Percentiles rank a stretch among this genome's conserved stretches.
Conservation (phyloP, 2,329 filamentous ascomycete species). For the Diaporthe sp. region DNA sequence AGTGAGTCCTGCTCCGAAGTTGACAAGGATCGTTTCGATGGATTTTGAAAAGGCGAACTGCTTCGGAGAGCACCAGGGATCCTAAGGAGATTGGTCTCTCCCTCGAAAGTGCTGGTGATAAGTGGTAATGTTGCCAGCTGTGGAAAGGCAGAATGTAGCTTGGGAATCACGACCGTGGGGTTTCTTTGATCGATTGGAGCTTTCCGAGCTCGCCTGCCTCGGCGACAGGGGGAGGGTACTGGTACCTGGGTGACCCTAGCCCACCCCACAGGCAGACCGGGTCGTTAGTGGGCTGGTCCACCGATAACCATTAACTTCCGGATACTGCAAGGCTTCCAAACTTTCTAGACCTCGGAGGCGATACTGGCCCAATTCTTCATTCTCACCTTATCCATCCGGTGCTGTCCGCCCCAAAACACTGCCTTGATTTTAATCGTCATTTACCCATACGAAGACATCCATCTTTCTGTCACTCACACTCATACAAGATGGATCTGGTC, state of each 20-base stretch:
- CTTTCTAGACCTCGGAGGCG: neutral
- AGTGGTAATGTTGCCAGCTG: neutral
- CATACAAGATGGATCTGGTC: conserved; percentile 84
- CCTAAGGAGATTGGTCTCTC: neutral
- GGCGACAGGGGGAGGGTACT: neutral
- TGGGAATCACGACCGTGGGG: neutral
- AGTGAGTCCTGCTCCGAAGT: neutral
- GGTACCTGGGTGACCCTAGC: conserved; percentile 14
- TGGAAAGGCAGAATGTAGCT: conserved; percentile 8
- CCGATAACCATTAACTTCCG: neutral
- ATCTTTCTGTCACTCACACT: neutral
- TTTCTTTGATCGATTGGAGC: conserved; percentile 14
- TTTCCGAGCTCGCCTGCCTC: conserved; percentile 1
- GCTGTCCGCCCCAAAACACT: neutral
- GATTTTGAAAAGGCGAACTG: neutral
- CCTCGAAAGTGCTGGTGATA: neutral
- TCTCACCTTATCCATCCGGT: neutral
- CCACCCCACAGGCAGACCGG: neutral
- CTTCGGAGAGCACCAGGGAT: no score
- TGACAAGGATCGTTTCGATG: neutral
- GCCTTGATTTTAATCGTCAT: neutral
- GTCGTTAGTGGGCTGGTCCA: conserved; percentile 11
- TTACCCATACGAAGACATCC: neutral
- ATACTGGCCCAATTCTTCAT: neutral
- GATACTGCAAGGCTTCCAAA: conserved; percentile 1